Conservation (phyloP, 2,329 filamentous ascomycete genomes). For the Seiridium unicorne region DNA sequence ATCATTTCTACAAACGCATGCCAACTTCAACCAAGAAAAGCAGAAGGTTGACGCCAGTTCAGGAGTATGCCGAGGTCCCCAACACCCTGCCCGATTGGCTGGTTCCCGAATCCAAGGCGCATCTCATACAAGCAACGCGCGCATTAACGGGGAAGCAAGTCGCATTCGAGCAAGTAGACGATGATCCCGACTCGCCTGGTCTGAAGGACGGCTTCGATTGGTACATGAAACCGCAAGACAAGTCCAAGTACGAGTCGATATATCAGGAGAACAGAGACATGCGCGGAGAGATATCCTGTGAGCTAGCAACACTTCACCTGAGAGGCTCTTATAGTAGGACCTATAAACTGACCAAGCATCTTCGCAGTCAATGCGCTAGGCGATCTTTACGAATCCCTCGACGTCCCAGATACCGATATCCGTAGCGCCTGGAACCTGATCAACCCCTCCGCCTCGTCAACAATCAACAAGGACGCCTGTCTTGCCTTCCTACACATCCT, state of each 20-base stretch:
- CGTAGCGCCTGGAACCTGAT: slow-evolving; percentile 95
- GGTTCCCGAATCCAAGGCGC: slow-evolving; percentile 90
- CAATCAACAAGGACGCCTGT: slow-evolving; percentile 91
- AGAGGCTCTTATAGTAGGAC: not conserved
- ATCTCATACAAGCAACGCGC: slow-evolving; percentile 80
- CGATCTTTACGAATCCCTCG: slow-evolving; percentile 80
- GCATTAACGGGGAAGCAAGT: slow-evolving; percentile 77
- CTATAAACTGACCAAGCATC: not conserved
- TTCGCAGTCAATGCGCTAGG: slow-evolving; percentile 69
- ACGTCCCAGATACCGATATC: slow-evolving; percentile 74
- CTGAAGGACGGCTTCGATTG: slow-evolving; percentile 97
- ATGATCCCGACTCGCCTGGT: slow-evolving; percentile 77
- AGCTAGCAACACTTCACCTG: slow-evolving; percentile 24
- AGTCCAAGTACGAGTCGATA: slow-evolving; percentile 94
- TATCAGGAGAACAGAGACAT: slow-evolving; percentile 89
- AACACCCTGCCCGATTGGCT: slow-evolving; percentile 88
- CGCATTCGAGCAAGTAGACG: slow-evolving; percentile 81
- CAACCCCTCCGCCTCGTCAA: slow-evolving; percentile 79
- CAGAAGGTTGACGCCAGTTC: slow-evolving; percentile 2
- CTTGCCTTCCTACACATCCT: slow-evolving; percentile 96
- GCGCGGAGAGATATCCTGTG: slow-evolving; percentile 80
- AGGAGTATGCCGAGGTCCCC: slow-evolving; percentile 93
- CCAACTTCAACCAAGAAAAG: no score
- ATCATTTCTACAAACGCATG: not conserved
- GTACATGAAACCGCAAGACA: slow-evolving; percentile 95